Conservation (phyloP, 2,329 filamentous ascomycete species). For the Albophoma yamanashiensis region DNA sequence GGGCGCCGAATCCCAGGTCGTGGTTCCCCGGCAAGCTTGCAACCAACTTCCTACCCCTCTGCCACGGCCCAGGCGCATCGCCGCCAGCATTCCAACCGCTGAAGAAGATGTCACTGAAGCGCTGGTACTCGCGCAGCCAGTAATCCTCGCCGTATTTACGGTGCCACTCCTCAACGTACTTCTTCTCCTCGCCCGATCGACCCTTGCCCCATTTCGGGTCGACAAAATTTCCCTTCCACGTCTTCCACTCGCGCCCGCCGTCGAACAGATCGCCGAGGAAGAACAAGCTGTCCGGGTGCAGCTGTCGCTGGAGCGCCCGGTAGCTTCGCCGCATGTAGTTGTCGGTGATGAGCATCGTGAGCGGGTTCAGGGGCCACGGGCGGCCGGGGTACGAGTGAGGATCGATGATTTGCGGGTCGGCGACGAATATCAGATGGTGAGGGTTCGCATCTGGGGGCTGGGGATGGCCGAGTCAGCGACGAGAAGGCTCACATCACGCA, state of each 20-base stretch:
- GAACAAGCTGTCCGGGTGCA: slow-evolving; percentile 79
- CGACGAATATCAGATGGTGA: slow-evolving; percentile 74
- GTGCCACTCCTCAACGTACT: slow-evolving; percentile 54
- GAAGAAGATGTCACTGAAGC: slow-evolving; percentile 82
- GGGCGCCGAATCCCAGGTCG: slow-evolving; percentile 81
- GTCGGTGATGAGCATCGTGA: slow-evolving; percentile 61
- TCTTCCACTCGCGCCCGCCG: slow-evolving; percentile 90
- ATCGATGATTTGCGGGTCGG: slow-evolving; percentile 87
- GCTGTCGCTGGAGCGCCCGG: slow-evolving; percentile 58
- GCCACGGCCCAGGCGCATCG: slow-evolving; percentile 41
- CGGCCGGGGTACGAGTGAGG: slow-evolving; percentile 90
- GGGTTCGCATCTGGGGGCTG: slow-evolving; percentile 70
- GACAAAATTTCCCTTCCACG: slow-evolving; percentile 46
- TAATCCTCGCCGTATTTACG: slow-evolving; percentile 68
- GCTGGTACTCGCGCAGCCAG: slow-evolving; percentile 77
- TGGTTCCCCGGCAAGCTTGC: slow-evolving; percentile 88
- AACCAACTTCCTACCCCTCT: slow-evolving; percentile 66
- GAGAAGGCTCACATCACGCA: not conserved
- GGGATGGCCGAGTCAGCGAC: not conserved
- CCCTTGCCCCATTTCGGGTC: slow-evolving; percentile 48
- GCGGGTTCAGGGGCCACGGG: slow-evolving; percentile 44
- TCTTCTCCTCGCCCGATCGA: slow-evolving; percentile 40
- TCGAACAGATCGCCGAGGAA: slow-evolving; percentile 95
- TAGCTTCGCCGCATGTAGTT: slow-evolving; percentile 82
- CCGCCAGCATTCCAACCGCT: slow-evolving; percentile 53